These are phyloP conservation scores for Krasilnikovozyma curviuscula DNA, from an alignment of 768 basidiomycete genomes.

Conservation along the genomic window DNA sequence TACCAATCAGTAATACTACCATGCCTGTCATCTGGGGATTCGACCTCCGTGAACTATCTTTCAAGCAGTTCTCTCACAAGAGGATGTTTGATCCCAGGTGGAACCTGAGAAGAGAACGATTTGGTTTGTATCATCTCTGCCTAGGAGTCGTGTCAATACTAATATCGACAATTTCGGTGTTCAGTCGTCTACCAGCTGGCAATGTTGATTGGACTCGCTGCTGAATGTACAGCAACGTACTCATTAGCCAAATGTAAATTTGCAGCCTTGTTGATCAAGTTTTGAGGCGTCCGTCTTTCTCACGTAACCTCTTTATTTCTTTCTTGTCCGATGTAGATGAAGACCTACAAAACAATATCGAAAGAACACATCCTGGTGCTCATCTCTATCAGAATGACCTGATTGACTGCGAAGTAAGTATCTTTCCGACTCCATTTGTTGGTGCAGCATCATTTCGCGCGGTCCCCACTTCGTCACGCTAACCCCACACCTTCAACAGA, in stretches of 20 bases:
- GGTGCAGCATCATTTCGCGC: too few species aligned
- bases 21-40: constrained; percentile 14
- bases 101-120: constrained; percentile 12
- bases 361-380: neutral
- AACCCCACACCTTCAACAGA: too few species aligned
- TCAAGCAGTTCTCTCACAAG: constrained; percentile 6
- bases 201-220: constrained; percentile 16
- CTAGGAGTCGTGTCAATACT: too few species aligned
- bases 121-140: constrained; percentile 2
- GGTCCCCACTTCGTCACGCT: too few species aligned
- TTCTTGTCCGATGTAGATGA: too few species aligned
- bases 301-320: too few species aligned
- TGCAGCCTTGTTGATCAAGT: too few species aligned
- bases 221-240: constrained; percentile 16
- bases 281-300: too few species aligned
- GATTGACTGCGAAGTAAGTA: constrained; percentile 11
- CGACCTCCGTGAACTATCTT: constrained; percentile 11
- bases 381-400: constrained; percentile 15
- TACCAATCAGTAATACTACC: too few species aligned
- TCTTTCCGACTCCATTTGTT: too few species aligned
- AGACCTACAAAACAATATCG: constrained; percentile 12
- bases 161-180: neutral
- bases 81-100: constrained; percentile 9
- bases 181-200: constrained; percentile 17
- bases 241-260: constrained; percentile 11